A percentile compares a stretch with the other conserved stretches of the same genome.
phyloP scores from a whole-genome alignment of 257 asterid genomes.

The Lantana camara region DNA sequence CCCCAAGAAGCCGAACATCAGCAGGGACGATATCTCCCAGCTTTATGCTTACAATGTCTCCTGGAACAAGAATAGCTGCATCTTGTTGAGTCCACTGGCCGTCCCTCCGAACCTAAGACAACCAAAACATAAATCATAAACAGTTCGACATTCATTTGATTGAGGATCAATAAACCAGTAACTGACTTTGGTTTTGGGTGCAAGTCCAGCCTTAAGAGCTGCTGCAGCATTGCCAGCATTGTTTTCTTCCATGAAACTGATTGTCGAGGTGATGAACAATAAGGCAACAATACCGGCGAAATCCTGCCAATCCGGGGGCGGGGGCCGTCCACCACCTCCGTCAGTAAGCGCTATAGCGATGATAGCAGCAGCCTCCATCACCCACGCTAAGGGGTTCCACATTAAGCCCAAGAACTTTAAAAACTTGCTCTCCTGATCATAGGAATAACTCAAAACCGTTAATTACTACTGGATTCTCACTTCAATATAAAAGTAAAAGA shows the following conservation, averaged over 20 bases:
- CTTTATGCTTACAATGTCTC: constrained; percentile 85
- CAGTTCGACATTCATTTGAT: background rate
- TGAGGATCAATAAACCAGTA: background rate
- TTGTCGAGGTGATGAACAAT: constrained; percentile 82
- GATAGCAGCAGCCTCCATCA: constrained; percentile 92
- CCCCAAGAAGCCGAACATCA: constrained; percentile 95
- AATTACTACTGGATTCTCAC: background rate
- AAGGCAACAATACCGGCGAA: constrained; percentile 79
- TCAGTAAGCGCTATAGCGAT: constrained; percentile 88
- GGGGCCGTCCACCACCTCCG: constrained; percentile 67
- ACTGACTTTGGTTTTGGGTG: constrained; percentile 84
- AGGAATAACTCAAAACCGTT: background rate
- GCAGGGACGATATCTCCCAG: constrained; percentile 93
- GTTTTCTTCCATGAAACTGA: constrained; percentile 88
- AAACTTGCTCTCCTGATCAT: constrained; percentile 80
- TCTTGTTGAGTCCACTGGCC: constrained; percentile 90
- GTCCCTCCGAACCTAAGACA: constrained; percentile 70
- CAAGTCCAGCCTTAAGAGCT: constrained; percentile 96
- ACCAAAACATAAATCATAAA: background rate
- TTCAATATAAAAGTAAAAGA: background rate
- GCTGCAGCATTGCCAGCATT: constrained; percentile 95
- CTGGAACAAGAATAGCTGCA: constrained; percentile 88
- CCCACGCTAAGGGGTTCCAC: constrained; percentile 99
- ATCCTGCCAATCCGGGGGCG: constrained; percentile 90
- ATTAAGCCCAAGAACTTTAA: constrained; percentile 89